Base-by-base conservation (phyloP, 179 eudicot species). In the Nepenthes alata region DNA sequence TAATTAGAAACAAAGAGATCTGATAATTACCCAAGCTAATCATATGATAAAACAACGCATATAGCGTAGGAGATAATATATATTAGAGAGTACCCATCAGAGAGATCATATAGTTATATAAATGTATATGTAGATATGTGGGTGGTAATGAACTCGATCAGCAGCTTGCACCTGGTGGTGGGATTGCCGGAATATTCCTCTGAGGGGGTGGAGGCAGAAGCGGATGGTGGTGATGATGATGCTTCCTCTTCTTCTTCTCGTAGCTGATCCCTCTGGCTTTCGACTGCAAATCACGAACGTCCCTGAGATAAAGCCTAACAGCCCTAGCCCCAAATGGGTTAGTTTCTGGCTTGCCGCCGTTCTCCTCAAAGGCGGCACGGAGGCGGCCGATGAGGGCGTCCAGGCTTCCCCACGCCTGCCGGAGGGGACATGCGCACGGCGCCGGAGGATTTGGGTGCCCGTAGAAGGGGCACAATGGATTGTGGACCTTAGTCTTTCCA, bases 401-500 rank as follows among this genome's bases (percentile, higher is more conserved):
- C 11, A 87, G 85, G 15, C 91, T 84, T 25, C 95, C 96, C 96
- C 96, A 89, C 0, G 96, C 96, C 55, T 89, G 96, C 6, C 82
- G 68, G 38, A 89, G 85, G 4, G 96, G 96, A 67, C 96, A 89
- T 0, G 96, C 87, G 65, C 96, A 89, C 0, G 95, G 91, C 3
- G 81, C 90, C 0, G 96, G 96, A 0, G 91, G 95, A 71, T 72
- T 76, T 0, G 89, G 95, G 75, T 81, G 84, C 9, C 96, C 96
- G 68, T 66, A 89, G 64, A 81, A 89, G 0, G 89, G 91, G 59
- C 96, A 89, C 2, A 72, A 61, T 6, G 75, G 76, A 2, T 74
- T 67, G 65, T 89, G 96, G 11, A 89, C 95, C 45, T 87, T 89
- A 37, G 96, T 89, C 53, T 89, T 86, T 0, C 96, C 96, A 39